Evolutionary conservation across 2,329 filamentous ascomycete species (phyloP).

Genomic region (Fusarium sp.): DNA sequence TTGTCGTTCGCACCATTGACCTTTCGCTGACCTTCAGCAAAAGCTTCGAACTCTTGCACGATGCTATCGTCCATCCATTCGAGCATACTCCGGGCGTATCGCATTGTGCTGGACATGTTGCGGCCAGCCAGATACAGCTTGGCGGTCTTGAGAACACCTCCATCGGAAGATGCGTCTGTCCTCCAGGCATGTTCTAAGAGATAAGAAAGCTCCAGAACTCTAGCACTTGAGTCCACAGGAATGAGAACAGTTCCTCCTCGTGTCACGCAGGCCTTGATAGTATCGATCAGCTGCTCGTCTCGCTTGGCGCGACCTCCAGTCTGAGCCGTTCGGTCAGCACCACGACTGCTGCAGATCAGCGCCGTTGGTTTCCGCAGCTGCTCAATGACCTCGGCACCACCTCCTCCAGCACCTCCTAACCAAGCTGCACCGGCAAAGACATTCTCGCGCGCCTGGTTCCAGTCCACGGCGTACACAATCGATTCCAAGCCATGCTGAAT

Average conservation of each 20-base stretch:
- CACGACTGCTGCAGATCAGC: constrained; percentile 89
- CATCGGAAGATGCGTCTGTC: constrained; percentile 67
- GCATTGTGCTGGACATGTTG: constrained; percentile 88
- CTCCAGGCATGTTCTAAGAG: constrained; percentile 94
- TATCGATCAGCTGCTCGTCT: constrained; percentile 86
- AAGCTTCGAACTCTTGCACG: constrained; percentile 88
- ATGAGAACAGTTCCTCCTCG: constrained; percentile 93
- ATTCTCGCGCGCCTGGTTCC: constrained; percentile 98
- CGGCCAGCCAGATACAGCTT: constrained; percentile 87
- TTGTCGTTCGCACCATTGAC: constrained; percentile 63
- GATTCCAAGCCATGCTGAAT: constrained; percentile 97
- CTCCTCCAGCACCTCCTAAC: constrained; percentile 84
- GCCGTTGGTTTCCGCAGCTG: constrained; percentile 93
- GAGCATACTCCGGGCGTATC: constrained; percentile 93
- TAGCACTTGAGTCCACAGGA: constrained; percentile 94
- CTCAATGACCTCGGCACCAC: constrained; percentile 91
- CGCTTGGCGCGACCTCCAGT: constrained; percentile 81
- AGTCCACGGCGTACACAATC: constrained; percentile 97
- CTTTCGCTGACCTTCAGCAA: constrained; percentile 66
- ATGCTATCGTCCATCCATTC: constrained; percentile 99
- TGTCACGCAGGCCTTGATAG: constrained; percentile 81
- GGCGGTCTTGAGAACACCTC: constrained; percentile 65
- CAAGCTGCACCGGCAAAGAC: constrained; percentile 94
- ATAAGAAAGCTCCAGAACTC: constrained; percentile 92
- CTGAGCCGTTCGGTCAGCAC: constrained; percentile 77